Conservation (phyloP, 768 basidiomycete species). For the Brasilioporus rufonigricans region DNA sequence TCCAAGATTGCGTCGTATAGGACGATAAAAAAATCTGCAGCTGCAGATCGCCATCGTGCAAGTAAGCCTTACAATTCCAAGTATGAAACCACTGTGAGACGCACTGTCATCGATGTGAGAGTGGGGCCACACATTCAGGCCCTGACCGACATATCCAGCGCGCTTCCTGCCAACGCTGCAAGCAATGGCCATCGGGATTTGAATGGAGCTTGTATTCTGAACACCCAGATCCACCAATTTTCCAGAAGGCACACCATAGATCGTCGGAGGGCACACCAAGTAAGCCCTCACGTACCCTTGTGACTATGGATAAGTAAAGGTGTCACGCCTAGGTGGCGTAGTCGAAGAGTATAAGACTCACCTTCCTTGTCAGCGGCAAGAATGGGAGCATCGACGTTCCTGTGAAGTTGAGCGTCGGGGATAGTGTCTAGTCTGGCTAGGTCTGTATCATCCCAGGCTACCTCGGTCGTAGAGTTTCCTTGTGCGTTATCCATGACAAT, state of each 20-base stretch:
- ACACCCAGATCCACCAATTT: constrained; percentile 42
- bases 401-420: constrained; percentile 44
- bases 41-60: background rate
- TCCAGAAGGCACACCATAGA: constrained; percentile 56
- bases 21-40: constrained; percentile 41
- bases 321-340: too few relatives aligned
- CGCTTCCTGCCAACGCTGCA: constrained; percentile 46
- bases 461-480: constrained; percentile 38
- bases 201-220: constrained; percentile 52
- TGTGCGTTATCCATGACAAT: constrained; percentile 44
- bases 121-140: constrained; percentile 61
- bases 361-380: constrained; percentile 49
- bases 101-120: constrained; percentile 50
- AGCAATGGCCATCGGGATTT: constrained; percentile 50
- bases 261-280: constrained; percentile 53
- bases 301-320: background rate
- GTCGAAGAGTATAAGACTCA: constrained; percentile 11
- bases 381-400: constrained; percentile 48
- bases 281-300: constrained; percentile 30
- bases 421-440: constrained; percentile 45
- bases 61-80: background rate
- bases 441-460: constrained; percentile 50
- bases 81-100: background rate
- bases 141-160: constrained; percentile 58
- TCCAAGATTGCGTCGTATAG: constrained; percentile 40